phyloP scores from a whole-genome alignment of 345 rosid species.

The Odontarrhena argentea region DNA sequence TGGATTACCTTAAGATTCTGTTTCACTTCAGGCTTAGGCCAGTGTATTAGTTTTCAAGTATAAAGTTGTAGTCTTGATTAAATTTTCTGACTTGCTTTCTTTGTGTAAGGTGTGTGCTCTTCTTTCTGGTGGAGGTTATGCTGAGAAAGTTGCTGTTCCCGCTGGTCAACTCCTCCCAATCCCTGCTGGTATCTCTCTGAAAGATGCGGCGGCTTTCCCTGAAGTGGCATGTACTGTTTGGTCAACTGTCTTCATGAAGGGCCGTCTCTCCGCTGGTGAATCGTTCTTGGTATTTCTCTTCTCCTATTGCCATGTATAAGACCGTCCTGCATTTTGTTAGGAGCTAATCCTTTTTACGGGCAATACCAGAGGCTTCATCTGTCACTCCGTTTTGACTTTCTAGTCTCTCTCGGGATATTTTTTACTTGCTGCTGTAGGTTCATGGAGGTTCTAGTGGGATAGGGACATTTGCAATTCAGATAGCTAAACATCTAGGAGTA shows the following conservation, averaged over 20 bases:
- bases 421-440: conserved; percentile 47
- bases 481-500: conserved; percentile 67
- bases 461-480: conserved; percentile 90
- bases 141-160: conserved; percentile 81
- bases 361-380: conserved; percentile 1
- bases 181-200: conserved; percentile 58
- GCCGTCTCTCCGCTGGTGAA: conserved; percentile 64
- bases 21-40: background rate
- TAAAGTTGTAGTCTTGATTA: conserved; percentile 4
- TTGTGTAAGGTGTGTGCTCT: conserved; percentile 77
- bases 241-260: conserved; percentile 86
- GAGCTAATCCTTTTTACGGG: background rate
- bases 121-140: conserved; percentile 85
- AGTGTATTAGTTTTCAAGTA: background rate
- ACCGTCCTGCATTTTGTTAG: background rate
- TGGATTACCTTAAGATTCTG: background rate
- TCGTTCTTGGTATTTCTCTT: conserved; percentile 56
- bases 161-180: conserved; percentile 69
- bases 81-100: background rate
- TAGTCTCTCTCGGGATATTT: background rate
- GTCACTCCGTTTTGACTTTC: background rate
- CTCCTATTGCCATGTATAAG: background rate
- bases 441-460: conserved; percentile 98
- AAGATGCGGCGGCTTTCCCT: conserved; percentile 72
- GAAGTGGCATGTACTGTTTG: conserved; percentile 94